Percentiles rank a stretch among this genome's conserved stretches.
Evolutionary conservation across 192 early-diverging fungal species (phyloP).

Genomic region (Rhizoclosmatium sp.): DNA sequence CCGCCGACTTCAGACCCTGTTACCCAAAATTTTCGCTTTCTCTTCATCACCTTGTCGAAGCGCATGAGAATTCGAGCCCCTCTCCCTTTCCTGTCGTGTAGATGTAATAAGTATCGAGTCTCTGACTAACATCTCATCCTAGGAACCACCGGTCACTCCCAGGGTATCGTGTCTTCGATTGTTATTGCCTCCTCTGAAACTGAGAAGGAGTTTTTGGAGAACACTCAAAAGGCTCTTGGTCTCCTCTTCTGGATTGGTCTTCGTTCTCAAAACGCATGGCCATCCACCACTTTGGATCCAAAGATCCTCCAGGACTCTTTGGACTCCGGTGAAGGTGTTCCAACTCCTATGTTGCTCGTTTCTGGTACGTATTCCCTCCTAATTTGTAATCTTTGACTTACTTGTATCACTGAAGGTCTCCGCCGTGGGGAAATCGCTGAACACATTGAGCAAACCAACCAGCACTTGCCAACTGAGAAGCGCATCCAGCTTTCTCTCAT

Average conservation of each 20-base stretch:
- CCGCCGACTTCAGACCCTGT: neutral
- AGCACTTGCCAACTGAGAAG: constrained; percentile 81
- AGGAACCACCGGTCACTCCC: constrained; percentile 88
- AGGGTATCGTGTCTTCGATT: constrained; percentile 87
- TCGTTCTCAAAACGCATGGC: constrained; percentile 79
- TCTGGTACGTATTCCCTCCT: constrained; percentile 52
- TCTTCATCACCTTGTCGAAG: neutral
- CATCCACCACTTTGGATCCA: constrained; percentile 82
- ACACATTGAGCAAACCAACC: constrained; percentile 88
- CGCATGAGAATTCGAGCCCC: neutral
- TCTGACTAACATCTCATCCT: neutral
- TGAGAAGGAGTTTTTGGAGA: constrained; percentile 77
- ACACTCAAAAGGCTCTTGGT: constrained; percentile 80
- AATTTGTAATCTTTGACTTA: neutral
- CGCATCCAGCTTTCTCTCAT: constrained; percentile 86
- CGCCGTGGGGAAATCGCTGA: constrained; percentile 83
- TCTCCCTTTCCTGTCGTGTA: neutral
- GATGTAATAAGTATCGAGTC: neutral
- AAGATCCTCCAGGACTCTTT: constrained; percentile 90
- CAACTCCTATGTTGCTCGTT: constrained; percentile 91
- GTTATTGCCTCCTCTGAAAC: constrained; percentile 81
- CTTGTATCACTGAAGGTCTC: constrained; percentile 52
- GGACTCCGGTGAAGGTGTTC: constrained; percentile 87
- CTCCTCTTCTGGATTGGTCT: constrained; percentile 86
- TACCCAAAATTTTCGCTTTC: neutral